Evolutionary conservation across 2,329 filamentous ascomycete species (phyloP).

Genomic region (Magnaporthiopsis incrustans): DNA sequence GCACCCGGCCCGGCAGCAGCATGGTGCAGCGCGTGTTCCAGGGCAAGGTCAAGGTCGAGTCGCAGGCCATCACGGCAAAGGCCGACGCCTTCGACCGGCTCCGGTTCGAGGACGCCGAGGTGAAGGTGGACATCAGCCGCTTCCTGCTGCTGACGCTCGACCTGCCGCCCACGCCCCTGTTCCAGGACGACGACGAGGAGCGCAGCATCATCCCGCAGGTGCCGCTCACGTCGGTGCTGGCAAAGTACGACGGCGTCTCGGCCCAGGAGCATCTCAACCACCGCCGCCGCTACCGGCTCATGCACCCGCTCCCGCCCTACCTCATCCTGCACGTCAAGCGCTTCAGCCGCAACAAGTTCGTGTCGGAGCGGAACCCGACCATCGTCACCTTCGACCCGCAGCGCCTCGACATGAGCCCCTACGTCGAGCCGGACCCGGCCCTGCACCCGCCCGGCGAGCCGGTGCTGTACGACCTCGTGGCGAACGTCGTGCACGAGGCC

Average conservation of each 20-base stretch:
- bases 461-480: constrained; percentile 90
- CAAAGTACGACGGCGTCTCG: constrained; percentile 85
- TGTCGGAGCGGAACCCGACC: constrained; percentile 90
- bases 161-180: constrained; percentile 82
- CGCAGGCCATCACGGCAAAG: constrained; percentile 85
- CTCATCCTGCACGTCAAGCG: constrained; percentile 94
- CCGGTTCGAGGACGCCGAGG: constrained; percentile 83
- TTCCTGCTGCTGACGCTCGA: constrained; percentile 93
- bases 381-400: constrained; percentile 89
- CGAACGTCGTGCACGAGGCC: constrained; percentile 86
- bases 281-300: constrained; percentile 78
- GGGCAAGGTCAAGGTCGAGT: constrained; percentile 84
- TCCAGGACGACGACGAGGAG: constrained; percentile 92
- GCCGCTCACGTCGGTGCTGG: constrained; percentile 71
- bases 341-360: constrained; percentile 94
- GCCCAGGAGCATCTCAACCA: constrained; percentile 86
- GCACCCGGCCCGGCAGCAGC: constrained; percentile 73
- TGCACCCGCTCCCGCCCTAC: constrained; percentile 86
- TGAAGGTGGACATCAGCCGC: constrained; percentile 67
- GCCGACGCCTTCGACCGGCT: constrained; percentile 81
- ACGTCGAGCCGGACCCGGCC: constrained; percentile 80
- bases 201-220: constrained; percentile 91
- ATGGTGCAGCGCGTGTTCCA: constrained; percentile 93
- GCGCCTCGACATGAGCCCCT: constrained; percentile 76
- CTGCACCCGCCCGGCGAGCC: constrained; percentile 43